Base-by-base conservation (phyloP, 306 rosid genomes). In the Casuarina cunninghamiana region DNA sequence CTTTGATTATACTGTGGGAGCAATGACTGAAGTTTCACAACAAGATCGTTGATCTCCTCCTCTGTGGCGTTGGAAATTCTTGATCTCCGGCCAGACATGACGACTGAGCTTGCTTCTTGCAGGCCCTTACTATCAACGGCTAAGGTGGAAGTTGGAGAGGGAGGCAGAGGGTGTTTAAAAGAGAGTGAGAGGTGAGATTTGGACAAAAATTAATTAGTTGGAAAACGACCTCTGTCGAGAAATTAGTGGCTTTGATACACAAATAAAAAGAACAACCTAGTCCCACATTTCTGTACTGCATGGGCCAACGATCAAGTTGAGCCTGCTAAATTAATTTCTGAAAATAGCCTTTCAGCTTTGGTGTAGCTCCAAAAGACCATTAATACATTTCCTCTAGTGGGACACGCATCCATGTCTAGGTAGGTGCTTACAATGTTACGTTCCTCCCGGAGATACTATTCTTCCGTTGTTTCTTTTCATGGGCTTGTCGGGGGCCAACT, bases 1-100 rank as follows among this genome's bases (percentile, higher is more conserved):
- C 21, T 76, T n/a, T 42, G 84, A 55, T 81, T 51, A 58, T 53
- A 86, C 35, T 48, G 80, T 0, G 90, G 88, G 55, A 87, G 81
- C 68, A 84, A 44, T 3, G 86, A 43, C 74, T 76, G 86, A 48
- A 87, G 75, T 48, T 63, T 87, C 15, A 43, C 65, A 75, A 84
- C 60, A 9, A 87, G 88, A 49, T 87, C 73, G 16, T 73, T 48
- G 51, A 84, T 55, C 54, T 87, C 69, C 10, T 84, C 74, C 7
- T 84, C 78, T 5, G 72, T 49, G 60, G 74, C 46, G 53, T 76
- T 79, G 42, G 80, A 70, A 61, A 80, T 11, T 57, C 63, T 21
- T 41, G 84, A 71, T 75, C 73, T 51, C 54, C 65, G 39, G 67
- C 53, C 71, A 48, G 86, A 79, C 86, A 83, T 83, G 66, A 12